These are phyloP conservation scores for Trichothecium sympodiale DNA, from an alignment of 2,329 filamentous ascomycete genomes.

Conservation along the genomic window DNA sequence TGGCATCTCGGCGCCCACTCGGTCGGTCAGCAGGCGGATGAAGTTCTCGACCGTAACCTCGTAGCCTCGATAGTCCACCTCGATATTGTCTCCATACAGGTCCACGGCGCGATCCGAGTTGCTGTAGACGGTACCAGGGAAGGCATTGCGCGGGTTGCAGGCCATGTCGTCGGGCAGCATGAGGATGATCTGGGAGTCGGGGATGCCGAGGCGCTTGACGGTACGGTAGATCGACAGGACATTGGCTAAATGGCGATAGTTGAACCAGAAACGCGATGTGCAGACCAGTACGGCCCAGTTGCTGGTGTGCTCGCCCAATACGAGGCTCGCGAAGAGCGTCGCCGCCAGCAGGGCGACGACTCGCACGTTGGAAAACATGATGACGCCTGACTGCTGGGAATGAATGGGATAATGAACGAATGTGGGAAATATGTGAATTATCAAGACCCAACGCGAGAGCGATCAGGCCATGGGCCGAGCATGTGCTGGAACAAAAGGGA, in stretches of 20 bases:
- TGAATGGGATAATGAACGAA: background rate
- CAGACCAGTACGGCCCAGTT: slow-evolving; percentile 99
- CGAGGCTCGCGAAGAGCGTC: slow-evolving; percentile 31
- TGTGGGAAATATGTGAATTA: background rate
- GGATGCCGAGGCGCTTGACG: slow-evolving; percentile 93
- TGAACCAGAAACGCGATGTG: slow-evolving; percentile 99
- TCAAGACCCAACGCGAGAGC: too few relatives aligned
- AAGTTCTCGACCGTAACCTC: slow-evolving; percentile 99
- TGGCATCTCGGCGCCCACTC: slow-evolving; percentile 88
- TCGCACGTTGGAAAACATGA: too few relatives aligned
- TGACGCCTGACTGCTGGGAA: background rate
- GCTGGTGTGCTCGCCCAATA: slow-evolving; percentile 73
- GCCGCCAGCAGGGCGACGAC: slow-evolving; percentile 13
- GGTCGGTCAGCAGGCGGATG: slow-evolving; percentile 86
- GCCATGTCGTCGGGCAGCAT: slow-evolving; percentile 99
- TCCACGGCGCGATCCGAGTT: slow-evolving; percentile 94
- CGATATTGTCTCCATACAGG: slow-evolving; percentile 96
- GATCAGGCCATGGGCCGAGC: too few relatives aligned
- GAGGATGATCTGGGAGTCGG: slow-evolving; percentile 96
- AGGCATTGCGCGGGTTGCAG: slow-evolving; percentile 96
- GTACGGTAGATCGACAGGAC: slow-evolving; percentile 95
- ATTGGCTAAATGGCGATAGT: slow-evolving; percentile 96
- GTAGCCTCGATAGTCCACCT: slow-evolving; percentile 96
- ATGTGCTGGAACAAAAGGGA: too few relatives aligned
- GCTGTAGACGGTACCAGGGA: slow-evolving; percentile 95